These are phyloP conservation scores for Yarrowia hollandica DNA, from an alignment of 805 yeast genomes.

Conservation along the genomic window DNA sequence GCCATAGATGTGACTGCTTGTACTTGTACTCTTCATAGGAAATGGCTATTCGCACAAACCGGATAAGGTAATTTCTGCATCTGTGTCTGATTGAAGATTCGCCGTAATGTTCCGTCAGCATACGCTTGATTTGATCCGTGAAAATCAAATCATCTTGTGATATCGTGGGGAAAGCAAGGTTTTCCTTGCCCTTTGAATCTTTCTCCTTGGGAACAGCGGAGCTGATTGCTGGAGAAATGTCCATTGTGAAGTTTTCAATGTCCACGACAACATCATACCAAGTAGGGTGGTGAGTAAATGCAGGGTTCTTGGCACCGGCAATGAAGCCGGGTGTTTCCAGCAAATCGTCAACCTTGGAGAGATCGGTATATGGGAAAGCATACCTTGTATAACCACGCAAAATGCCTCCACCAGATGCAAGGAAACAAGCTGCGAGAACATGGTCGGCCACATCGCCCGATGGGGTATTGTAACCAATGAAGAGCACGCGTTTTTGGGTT, in stretches of 20 bases:
- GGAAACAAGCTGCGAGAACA: constrained; percentile 50
- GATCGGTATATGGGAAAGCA: constrained; percentile 58
- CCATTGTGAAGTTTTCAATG: constrained; percentile 47
- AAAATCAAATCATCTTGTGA: constrained; percentile 35
- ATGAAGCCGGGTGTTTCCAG: constrained; percentile 51
- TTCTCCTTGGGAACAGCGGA: constrained; percentile 28
- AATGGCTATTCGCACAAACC: constrained; percentile 38
- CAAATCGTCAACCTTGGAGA: constrained; percentile 54
- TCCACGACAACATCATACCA: constrained; percentile 60
- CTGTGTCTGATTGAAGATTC: constrained; percentile 37
- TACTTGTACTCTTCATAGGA: constrained; percentile 37
- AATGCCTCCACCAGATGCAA: constrained; percentile 54
- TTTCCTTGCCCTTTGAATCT: constrained; percentile 17
- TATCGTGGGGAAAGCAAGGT: background rate
- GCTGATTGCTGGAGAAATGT: constrained; percentile 38
- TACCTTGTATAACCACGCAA: constrained; percentile 50
- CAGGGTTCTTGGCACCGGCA: constrained; percentile 64
- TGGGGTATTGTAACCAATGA: constrained; percentile 52
- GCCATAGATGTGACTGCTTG: constrained; percentile 35
- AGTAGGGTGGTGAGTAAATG: constrained; percentile 54
- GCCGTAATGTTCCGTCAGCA: constrained; percentile 39
- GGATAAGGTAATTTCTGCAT: constrained; percentile 37
- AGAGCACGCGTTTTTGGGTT: constrained; percentile 53
- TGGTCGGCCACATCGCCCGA: constrained; percentile 54
- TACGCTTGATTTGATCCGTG: constrained; percentile 36